Evolutionary conservation across 1,284 basidiomycete genomes (phyloP), one percentile per base, ranked within the genome.

Genomic region (Ustilago bromivora): DNA sequence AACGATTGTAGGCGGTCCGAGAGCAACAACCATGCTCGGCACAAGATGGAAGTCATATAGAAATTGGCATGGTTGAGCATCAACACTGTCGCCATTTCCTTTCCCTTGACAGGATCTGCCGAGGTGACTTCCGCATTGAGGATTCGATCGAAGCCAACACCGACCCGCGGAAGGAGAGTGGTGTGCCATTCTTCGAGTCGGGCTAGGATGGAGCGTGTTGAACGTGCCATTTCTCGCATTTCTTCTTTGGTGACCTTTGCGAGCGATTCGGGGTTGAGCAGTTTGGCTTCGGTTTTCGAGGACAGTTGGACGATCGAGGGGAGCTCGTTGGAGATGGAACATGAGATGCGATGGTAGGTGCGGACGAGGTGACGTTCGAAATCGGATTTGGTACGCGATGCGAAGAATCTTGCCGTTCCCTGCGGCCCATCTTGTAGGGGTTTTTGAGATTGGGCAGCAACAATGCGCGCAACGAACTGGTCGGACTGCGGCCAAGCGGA

Each of bases 1-100:
- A 74, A 34, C 28, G 58, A 61, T n/a, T 69, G 57, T 36, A 69
- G 52, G 19, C 71, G 71, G 43, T 74, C 66, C 4, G 62, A 61
- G 36, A 74, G 56, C 11, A 74, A 40, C 2, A 74, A 34, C 71
- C 71, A 74, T 0, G 66, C 59, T 4, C 71, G 62, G 47, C 66
- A 69, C 11, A 69, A 28, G 36, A 68, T 67, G 15, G 71, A 63
- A 11, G 46, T 66, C 66, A 69, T 69, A 59, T 74, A 69, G 28
- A 58, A 61, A 5, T 47, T 51, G 36, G 59, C 62, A 31, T 60
- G 66, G 57, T 74, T 74, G 56, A 65, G 36, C 71, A 74, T 62
- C 36, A 74, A 56, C 13, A 60, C 56, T 58, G 28, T 49, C 1
- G 60, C 66, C 59, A 69, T 43, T 1, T 36, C 47, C 40, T 74